A percentile compares a stretch with the other conserved stretches of the same genome.
Evolutionary conservation across 192 early-diverging fungal genomes (phyloP).

Genomic region (Coemansia sp.): DNA sequence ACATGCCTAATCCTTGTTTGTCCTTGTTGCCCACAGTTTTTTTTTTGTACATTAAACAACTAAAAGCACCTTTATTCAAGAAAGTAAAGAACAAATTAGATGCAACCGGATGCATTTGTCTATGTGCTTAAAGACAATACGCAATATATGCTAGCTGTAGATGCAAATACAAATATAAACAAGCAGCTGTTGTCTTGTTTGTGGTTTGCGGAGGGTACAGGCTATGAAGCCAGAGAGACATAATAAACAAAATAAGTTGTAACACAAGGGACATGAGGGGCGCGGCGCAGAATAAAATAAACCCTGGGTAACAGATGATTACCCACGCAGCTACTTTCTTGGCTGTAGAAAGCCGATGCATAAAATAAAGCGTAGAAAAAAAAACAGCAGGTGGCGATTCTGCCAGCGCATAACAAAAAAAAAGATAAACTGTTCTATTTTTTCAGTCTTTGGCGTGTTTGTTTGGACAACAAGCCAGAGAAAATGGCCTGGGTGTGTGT

Average conservation of each 20-base stretch:
- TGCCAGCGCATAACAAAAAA: too few relatives aligned
- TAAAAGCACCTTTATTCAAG: background rate
- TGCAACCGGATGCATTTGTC: background rate
- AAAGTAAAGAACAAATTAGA: slow-evolving; percentile 4
- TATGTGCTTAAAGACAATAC: slow-evolving; percentile 6
- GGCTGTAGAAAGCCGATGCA: background rate
- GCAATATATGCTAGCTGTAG: slow-evolving; percentile 15
- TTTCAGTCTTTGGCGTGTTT: too few relatives aligned
- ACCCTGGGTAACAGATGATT: background rate
- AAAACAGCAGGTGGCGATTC: background rate
- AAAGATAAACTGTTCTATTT: too few relatives aligned
- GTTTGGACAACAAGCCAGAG: too few relatives aligned
- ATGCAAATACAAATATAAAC: slow-evolving; percentile 5
- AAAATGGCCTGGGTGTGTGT: background rate
- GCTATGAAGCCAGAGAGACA: background rate
- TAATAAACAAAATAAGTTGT: background rate
- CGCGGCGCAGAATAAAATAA: too few relatives aligned
- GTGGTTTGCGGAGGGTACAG: too few relatives aligned
- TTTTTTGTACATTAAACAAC: background rate
- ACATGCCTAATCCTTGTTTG: background rate
- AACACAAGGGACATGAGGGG: background rate
- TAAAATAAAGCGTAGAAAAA: background rate
- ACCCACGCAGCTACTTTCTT: background rate
- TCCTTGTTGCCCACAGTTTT: background rate
- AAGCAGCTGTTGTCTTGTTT: background rate